A percentile compares a stretch with the other conserved stretches of the same genome.
These are phyloP conservation scores for Rhizopus sp. DNA, from an alignment of 371 early-diverging fungal genomes.

Conservation along the genomic window DNA sequence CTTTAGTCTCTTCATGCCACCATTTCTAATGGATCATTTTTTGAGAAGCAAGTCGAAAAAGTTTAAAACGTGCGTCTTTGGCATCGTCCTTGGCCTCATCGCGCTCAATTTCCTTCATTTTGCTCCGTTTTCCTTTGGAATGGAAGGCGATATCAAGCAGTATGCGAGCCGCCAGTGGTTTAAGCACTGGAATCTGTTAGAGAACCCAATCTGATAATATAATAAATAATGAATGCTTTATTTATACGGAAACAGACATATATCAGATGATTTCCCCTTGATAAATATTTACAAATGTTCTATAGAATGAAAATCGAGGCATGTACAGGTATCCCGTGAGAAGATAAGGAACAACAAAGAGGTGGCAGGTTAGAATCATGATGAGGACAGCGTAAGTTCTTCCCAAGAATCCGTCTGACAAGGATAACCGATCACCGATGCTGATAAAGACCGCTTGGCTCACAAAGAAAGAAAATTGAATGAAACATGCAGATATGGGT, in stretches of 20 bases:
- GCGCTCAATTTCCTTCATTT: conserved; percentile 71
- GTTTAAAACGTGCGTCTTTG: conserved; percentile 40
- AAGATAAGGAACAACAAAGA: conserved; percentile 32
- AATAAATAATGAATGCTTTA: background rate
- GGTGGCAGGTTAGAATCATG: conserved; percentile 27
- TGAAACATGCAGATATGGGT: conserved; percentile 26
- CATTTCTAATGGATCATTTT: conserved; percentile 78
- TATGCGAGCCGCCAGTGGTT: conserved; percentile 55
- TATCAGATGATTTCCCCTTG: conserved; percentile 4
- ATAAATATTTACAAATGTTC: conserved; percentile 7
- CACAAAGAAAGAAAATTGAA: conserved; percentile 36
- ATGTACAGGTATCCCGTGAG: conserved; percentile 22
- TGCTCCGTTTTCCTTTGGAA: conserved; percentile 85
- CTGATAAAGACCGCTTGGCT: conserved; percentile 29
- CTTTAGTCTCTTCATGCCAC: conserved; percentile 84
- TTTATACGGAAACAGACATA: background rate
- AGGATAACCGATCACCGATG: conserved; percentile 30
- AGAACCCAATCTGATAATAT: conserved; percentile 1
- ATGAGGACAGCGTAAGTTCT: conserved; percentile 26
- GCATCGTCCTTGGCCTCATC: conserved; percentile 47
- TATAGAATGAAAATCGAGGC: conserved; percentile 20
- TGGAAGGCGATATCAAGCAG: conserved; percentile 68
- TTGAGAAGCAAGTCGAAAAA: conserved; percentile 11
- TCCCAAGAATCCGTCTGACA: conserved; percentile 19
- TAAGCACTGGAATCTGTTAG: conserved; percentile 53